Percentiles rank a stretch among this genome's conserved stretches.
phyloP scores from a whole-genome alignment of 2,329 filamentous ascomycete species.

The Talaromyces sp. region DNA sequence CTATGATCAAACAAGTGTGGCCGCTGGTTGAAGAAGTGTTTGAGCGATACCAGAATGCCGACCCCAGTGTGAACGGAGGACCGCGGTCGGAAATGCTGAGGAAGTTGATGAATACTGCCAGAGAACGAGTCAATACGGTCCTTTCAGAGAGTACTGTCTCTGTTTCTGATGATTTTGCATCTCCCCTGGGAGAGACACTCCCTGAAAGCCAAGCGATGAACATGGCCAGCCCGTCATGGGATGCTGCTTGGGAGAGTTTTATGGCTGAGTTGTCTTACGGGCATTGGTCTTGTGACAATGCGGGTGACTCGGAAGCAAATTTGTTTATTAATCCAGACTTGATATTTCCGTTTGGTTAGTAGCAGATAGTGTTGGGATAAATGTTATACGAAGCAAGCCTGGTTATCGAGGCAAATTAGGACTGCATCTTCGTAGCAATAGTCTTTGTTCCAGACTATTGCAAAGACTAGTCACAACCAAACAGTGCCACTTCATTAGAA shows the following conservation, averaged over 20 bases:
- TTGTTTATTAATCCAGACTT: not conserved
- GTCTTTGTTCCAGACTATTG: too few species aligned
- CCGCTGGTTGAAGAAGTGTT: conserved; percentile 20
- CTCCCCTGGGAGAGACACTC: not conserved
- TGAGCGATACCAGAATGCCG: not conserved
- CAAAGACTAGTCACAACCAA: too few species aligned
- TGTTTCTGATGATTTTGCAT: not conserved
- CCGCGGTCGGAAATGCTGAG: not conserved
- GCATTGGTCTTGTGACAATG: not conserved
- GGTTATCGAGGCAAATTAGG: too few species aligned
- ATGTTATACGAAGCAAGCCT: not conserved
- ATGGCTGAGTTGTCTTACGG: conserved; percentile 3
- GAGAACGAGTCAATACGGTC: conserved; percentile 1
- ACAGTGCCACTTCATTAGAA: too few species aligned
- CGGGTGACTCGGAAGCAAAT: not conserved
- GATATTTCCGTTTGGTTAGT: not conserved
- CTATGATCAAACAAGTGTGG: conserved; percentile 19
- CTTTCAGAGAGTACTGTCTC: not conserved
- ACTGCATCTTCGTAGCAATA: too few species aligned
- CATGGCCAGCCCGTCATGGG: not conserved
- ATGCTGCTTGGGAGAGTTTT: conserved; percentile 2
- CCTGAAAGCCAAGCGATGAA: not conserved
- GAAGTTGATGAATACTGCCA: not conserved
- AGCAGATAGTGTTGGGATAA: not conserved
- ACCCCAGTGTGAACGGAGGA: not conserved